Evolutionary conservation across 805 yeast species (phyloP).

Genomic region (Vanderwaltozyma yarrowii): DNA sequence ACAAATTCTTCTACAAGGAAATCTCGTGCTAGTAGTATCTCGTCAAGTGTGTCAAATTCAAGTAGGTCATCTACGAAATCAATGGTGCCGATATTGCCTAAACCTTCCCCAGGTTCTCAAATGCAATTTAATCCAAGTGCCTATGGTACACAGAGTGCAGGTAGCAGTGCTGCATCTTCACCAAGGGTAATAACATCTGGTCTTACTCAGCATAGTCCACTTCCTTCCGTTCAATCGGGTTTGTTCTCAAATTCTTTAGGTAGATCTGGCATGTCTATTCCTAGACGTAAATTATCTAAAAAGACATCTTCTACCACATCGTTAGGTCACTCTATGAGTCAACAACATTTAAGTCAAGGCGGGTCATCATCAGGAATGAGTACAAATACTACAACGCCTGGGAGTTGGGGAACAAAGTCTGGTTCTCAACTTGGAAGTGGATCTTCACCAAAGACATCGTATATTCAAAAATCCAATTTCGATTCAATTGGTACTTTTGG

Average conservation of each 20-base stretch:
- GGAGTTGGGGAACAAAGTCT: not conserved
- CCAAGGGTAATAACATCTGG: constrained; percentile 16
- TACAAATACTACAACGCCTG: constrained; percentile 2
- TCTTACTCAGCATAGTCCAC: constrained; percentile 2
- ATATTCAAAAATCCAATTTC: constrained; percentile 12
- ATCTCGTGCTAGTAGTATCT: constrained; percentile 24
- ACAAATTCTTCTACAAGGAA: constrained; percentile 1
- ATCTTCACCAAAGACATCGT: constrained; percentile 4
- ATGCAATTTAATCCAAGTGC: constrained; percentile 4
- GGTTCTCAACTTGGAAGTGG: not conserved
- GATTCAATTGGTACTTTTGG: constrained; percentile 12
- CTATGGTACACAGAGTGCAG: constrained; percentile 13
- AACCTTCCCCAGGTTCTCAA: constrained; percentile 19
- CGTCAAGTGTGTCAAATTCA: constrained; percentile 12
- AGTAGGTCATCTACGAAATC: constrained; percentile 17
- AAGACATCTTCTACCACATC: constrained; percentile 25
- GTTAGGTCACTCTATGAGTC: constrained; percentile 22
- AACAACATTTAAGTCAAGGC: constrained; percentile 6
- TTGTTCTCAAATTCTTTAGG: constrained; percentile 13
- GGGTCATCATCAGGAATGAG: not conserved
- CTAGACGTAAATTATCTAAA: constrained; percentile 24
- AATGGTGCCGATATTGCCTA: constrained; percentile 28
- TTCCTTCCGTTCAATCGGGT: constrained; percentile 13
- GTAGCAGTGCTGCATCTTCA: constrained; percentile 24
- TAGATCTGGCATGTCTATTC: constrained; percentile 20